A percentile compares a stretch with the other conserved stretches of the same genome.
These are phyloP conservation scores for Zarea fungicola DNA, from an alignment of 2,329 filamentous ascomycete genomes.

Conservation along the genomic window DNA sequence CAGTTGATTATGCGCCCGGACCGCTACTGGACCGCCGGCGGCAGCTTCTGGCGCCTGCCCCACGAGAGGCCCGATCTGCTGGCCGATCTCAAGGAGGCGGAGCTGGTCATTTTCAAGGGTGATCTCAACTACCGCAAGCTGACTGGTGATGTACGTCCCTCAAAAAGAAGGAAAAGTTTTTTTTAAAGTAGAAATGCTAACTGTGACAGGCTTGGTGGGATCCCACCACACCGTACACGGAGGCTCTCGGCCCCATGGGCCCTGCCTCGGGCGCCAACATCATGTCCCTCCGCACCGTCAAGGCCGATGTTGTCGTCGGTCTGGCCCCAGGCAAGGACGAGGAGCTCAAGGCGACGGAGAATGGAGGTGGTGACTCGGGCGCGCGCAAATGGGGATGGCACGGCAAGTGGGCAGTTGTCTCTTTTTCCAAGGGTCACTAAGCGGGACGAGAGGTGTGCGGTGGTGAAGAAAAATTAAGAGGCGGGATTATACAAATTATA, in stretches of 20 bases:
- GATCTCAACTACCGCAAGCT: constrained; percentile 96
- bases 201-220: constrained; percentile 56
- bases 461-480: not conserved
- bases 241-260: constrained; percentile 82
- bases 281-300: constrained; percentile 86
- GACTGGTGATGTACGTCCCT: constrained; percentile 69
- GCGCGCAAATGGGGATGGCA: constrained; percentile 88
- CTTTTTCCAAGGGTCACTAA: constrained; percentile 30
- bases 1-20: constrained; percentile 79
- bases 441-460: not conserved
- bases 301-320: constrained; percentile 92
- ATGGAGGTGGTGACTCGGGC: constrained; percentile 64
- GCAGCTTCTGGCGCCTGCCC: constrained; percentile 86
- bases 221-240: constrained; percentile 76
- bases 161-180: not conserved
- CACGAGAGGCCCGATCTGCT: constrained; percentile 60
- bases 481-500: not conserved
- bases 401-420: constrained; percentile 95
- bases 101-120: constrained; percentile 94
- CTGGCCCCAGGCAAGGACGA: constrained; percentile 80
- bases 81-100: constrained; percentile 73
- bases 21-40: constrained; percentile 82
- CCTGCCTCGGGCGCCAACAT: constrained; percentile 76
- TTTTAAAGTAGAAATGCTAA: not conserved
- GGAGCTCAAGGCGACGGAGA: constrained; percentile 61